A percentile compares a stretch with the other conserved stretches of the same genome.
Conservation (phyloP, 352 stramenopile species). For the Phytophthora rubi region DNA sequence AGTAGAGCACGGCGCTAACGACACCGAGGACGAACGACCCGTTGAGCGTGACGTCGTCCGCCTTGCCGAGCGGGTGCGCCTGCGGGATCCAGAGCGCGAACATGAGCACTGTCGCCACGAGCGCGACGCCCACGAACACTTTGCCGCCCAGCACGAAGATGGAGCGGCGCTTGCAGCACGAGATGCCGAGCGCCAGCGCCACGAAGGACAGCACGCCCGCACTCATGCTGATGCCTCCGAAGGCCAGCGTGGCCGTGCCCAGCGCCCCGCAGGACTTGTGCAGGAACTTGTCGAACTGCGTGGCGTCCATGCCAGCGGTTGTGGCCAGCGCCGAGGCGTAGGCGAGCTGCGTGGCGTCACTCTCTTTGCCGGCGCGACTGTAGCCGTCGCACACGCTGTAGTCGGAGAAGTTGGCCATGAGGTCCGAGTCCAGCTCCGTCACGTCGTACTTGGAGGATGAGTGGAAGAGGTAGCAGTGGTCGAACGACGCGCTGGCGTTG, state of each 20-base stretch:
- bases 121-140: constrained; percentile 48
- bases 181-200: constrained; percentile 61
- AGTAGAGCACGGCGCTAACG: constrained; percentile 54
- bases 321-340: constrained; percentile 47
- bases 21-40: constrained; percentile 66
- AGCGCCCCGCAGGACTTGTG: constrained; percentile 61
- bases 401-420: constrained; percentile 56
- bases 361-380: constrained; percentile 35
- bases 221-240: constrained; percentile 51
- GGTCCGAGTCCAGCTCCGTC: constrained; percentile 35
- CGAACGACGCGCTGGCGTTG: constrained; percentile 49
- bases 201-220: constrained; percentile 56
- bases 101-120: constrained; percentile 54
- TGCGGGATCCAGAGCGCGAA: constrained; percentile 71
- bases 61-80: constrained; percentile 55
- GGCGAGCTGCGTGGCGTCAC: constrained; percentile 31
- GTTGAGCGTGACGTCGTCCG: constrained; percentile 62
- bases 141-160: constrained; percentile 59
- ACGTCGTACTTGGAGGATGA: constrained; percentile 63
- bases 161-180: constrained; percentile 77
- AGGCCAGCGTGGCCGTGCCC: constrained; percentile 51
- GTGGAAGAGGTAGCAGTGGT: constrained; percentile 82
- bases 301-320: constrained; percentile 53
- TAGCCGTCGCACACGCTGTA: constrained; percentile 70
- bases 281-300: constrained; percentile 67